These are phyloP conservation scores for Leishmania braziliensis DNA, from an alignment of 208 protist genomes.

Conservation along the genomic window DNA sequence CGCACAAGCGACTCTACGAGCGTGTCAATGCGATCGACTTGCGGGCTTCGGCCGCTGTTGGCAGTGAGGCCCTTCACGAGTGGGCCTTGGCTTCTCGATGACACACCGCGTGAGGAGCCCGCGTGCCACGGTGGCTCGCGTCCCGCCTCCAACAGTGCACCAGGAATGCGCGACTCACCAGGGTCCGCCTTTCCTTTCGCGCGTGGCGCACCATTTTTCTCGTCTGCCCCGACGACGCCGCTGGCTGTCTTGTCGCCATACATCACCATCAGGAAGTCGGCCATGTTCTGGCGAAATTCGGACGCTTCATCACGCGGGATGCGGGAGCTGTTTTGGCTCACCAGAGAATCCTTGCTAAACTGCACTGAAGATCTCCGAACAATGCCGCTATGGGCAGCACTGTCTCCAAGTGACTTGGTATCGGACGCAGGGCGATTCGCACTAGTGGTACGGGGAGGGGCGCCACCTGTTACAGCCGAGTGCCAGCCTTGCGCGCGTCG, in stretches of 20 bases:
- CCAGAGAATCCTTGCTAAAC: constrained; percentile 10
- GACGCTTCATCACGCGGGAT: constrained; percentile 5
- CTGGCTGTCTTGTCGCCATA: constrained; percentile 27
- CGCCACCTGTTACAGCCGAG: constrained; percentile 6
- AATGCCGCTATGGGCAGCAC: background rate
- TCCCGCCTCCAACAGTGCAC: background rate
- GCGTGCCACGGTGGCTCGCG: background rate
- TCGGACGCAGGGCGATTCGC: background rate
- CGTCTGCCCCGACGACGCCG: background rate
- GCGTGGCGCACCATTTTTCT: background rate
- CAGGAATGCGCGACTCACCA: background rate
- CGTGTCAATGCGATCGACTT: constrained; percentile 39
- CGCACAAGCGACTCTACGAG: constrained; percentile 37
- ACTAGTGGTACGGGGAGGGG: background rate
- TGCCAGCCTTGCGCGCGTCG: constrained; percentile 25
- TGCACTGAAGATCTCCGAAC: constrained; percentile 29
- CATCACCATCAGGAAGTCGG: constrained; percentile 47
- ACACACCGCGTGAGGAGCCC: background rate
- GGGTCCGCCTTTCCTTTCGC: background rate
- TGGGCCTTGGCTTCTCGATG: constrained; percentile 6
- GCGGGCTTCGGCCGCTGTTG: constrained; percentile 16
- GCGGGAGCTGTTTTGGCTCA: background rate
- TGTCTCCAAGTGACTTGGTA: background rate
- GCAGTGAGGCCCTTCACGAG: constrained; percentile 27
- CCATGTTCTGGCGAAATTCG: constrained; percentile 41